Percentiles rank a stretch among this genome's conserved stretches.
phyloP scores from a whole-genome alignment of 1,284 basidiomycete species.

The Leucoagaricus sp. region DNA sequence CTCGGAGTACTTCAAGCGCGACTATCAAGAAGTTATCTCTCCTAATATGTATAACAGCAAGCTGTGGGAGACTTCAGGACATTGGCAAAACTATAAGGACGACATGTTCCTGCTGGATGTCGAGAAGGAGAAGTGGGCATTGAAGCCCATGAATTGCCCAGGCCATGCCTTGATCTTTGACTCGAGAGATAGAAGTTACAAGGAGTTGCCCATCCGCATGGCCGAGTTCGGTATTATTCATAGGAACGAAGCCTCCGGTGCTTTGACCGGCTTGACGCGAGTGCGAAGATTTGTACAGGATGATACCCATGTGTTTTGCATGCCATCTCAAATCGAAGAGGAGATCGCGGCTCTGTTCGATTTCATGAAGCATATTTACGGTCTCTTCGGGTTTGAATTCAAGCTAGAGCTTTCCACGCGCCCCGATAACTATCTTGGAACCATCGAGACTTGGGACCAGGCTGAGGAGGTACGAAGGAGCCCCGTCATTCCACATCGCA shows the following conservation, averaged over 20 bases:
- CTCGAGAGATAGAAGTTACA: conserved; percentile 91
- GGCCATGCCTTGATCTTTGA: conserved; percentile 98
- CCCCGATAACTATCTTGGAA: conserved; percentile 93
- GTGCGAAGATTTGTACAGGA: conserved; percentile 97
- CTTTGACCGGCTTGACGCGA: conserved; percentile 90
- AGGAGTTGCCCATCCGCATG: conserved; percentile 95
- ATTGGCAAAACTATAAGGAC: conserved; percentile 97
- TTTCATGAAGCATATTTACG: conserved; percentile 94
- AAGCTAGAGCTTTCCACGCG: conserved; percentile 94
- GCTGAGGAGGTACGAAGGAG: conserved; percentile 71
- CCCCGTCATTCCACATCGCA: not conserved
- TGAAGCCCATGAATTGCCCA: conserved; percentile 99
- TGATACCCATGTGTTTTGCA: conserved; percentile 97
- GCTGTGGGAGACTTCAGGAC: conserved; percentile 98
- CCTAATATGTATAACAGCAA: conserved; percentile 98
- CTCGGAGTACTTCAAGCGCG: conserved; percentile 87
- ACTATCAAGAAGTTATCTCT: conserved; percentile 93
- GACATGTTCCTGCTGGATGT: conserved; percentile 96
- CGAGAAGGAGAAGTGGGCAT: conserved; percentile 93
- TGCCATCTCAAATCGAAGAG: conserved; percentile 89
- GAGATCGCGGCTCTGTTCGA: conserved; percentile 91
- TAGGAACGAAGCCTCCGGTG: conserved; percentile 95
- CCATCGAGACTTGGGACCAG: conserved; percentile 86
- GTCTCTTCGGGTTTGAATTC: conserved; percentile 98
- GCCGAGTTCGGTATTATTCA: conserved; percentile 99